These are phyloP conservation scores for Anaeramoeba ignava DNA, from an alignment of 78 protist species.

Conservation along the genomic window DNA sequence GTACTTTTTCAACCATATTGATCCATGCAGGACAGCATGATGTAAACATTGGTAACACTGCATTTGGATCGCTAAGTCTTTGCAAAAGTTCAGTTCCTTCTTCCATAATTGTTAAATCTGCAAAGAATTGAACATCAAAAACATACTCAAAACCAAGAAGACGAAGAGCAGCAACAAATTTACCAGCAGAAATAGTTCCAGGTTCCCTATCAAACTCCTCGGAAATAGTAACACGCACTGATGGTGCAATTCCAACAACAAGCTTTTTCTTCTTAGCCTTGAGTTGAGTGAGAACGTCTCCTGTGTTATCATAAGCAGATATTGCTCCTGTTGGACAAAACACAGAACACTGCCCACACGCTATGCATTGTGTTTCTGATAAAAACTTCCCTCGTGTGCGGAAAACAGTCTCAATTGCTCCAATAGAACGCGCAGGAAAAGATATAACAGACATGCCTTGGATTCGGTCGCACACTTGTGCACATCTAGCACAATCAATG, in stretches of 20 bases:
- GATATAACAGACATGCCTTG: not conserved
- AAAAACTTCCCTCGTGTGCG: not conserved
- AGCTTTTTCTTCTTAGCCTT: not conserved
- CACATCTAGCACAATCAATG: constrained; percentile 10
- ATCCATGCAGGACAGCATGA: constrained; percentile 59
- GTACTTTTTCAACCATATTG: constrained; percentile 13
- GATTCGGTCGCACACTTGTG: constrained; percentile 1
- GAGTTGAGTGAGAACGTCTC: not conserved
- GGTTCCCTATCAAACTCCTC: constrained; percentile 36
- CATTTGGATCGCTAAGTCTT: constrained; percentile 2
- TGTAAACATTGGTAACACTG: constrained; percentile 37
- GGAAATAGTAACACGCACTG: constrained; percentile 22
- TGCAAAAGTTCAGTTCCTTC: constrained; percentile 37
- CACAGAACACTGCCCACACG: constrained; percentile 17
- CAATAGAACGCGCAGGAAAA: not conserved
- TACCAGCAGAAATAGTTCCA: constrained; percentile 9
- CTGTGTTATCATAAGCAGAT: not conserved
- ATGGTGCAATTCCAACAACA: constrained; percentile 33
- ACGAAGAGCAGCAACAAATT: constrained; percentile 3
- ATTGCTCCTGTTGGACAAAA: constrained; percentile 21
- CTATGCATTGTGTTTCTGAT: constrained; percentile 8
- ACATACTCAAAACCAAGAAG: constrained; percentile 18
- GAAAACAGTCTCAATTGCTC: too few relatives aligned
- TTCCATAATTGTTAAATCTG: constrained; percentile 57
- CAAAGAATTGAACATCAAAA: constrained; percentile 37